Evolutionary conservation across 495 filamentous ascomycete species (phyloP).

Genomic region (Aspergillus asperescens): DNA sequence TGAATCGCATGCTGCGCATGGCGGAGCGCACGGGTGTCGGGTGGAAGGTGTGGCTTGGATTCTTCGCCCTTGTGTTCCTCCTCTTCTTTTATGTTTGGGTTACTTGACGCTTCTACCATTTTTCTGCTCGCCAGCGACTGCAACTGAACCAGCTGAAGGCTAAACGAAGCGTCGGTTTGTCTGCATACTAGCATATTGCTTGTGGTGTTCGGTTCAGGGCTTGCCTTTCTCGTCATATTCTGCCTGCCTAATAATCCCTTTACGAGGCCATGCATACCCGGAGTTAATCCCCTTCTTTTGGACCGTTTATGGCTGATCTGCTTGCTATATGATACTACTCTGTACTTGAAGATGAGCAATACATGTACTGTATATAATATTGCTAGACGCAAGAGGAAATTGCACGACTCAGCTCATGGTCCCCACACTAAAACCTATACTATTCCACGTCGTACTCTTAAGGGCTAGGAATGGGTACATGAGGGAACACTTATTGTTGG

Average conservation of each 20-base stretch:
- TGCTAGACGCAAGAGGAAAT: neutral
- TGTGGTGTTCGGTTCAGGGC: neutral
- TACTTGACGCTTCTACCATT: slow-evolving; percentile 33
- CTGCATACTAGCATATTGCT: neutral
- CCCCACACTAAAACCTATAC: too few species aligned
- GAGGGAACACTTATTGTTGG: too few species aligned
- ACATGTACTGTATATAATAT: neutral
- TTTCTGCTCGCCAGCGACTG: neutral
- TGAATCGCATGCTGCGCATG: slow-evolving; percentile 97
- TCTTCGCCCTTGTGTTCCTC: slow-evolving; percentile 73
- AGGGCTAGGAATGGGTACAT: too few species aligned
- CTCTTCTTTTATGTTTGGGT: slow-evolving; percentile 92
- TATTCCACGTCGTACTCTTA: too few species aligned
- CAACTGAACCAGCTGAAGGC: neutral
- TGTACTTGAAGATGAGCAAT: too few species aligned
- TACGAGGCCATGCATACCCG: neutral
- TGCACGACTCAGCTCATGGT: too few species aligned
- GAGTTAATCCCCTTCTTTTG: neutral
- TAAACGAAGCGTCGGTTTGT: neutral
- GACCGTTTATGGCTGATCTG: neutral
- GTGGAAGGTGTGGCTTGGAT: slow-evolving; percentile 88
- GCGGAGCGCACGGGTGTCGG: slow-evolving; percentile 87
- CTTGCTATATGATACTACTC: neutral
- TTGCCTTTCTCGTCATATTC: neutral
- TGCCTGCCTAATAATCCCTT: neutral